Evolutionary conservation across 208 protist species (phyloP), one percentile per base, ranked within the genome.

Genomic region (Trypanosoma scelopori): DNA sequence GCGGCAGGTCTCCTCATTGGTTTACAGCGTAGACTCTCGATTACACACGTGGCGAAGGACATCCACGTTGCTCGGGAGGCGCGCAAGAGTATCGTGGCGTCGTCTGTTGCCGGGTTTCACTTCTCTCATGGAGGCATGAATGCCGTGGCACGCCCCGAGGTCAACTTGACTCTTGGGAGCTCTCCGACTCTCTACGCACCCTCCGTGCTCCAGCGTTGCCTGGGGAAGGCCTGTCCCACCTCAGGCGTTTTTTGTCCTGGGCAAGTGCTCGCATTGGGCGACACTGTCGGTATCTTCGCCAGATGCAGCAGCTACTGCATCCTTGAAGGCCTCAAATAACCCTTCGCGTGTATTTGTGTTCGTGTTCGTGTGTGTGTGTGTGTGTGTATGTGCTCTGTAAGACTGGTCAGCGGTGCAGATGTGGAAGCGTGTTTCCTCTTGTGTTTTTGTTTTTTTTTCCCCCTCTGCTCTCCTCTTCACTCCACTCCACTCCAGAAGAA

Each of bases 61-160:
- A 86, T 95, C 47, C 81, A 75, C 37, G 75, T 95, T 18, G 82
- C 83, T 5, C 75, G 86, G 15, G 89, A 95, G 61, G 82, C 74
- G 11, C 75, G 85, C 13, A 73, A 74, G 52, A 89, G 81, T 57
- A 79, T 92, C 22, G 76, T 90, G 7, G 84, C 78, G 16, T 92
- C 89, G 13, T 85, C 77, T 7, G 72, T 74, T 12, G 84, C 82
- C 1, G 85, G 74, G 0, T 78, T 95, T 28, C 89, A 95, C 73
- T 95, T 91, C 59, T 95, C 89, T 2, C 82, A 92, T 72, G 67
- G 70, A n/a, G 81, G 83, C 0, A 78, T 95, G 52, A 95, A 95
- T 69, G 76, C 76, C 15, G 53, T 88, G 2, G 89, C 82, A 2
- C 71, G 72, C 43, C 85, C 85, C 0, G 86, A 92, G 22, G 74